Evolutionary conservation across 148 eudicot genomes (phyloP), one percentile per base, ranked within the genome.

Genomic region (Diospyros lotus): DNA sequence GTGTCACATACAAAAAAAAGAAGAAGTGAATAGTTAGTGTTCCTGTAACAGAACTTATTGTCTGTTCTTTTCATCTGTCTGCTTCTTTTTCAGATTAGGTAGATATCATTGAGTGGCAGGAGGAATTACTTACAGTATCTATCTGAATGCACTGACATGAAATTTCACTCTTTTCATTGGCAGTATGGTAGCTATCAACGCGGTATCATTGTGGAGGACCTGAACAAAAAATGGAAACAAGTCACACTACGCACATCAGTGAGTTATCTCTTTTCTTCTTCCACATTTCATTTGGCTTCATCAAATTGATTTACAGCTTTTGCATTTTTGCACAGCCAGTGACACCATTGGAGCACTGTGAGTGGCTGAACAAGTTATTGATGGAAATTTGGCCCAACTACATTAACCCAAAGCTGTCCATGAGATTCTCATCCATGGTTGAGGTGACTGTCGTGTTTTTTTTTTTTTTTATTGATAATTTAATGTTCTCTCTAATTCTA

Each of bases 301-400:
- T 43, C 1, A 44, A 14, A 18, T 62, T 69, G 65, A 66, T 48
- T 71, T 17, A 39, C 60, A 66, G 18, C 64, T 14, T 52, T 44
- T 77, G 55, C 44, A 11, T 68, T 67, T 38, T 68, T 83, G 39
- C 70, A 44, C 88, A 96, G 99, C 91, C 95, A 60, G 82, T 80
- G 55, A 96, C 99, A 71, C 93, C 99, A 43, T 70, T 91, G 86
- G 99, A 96, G 79, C 95, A 91, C 75, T 96, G 97, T 80, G 93
- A 91, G 78, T 96, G 99, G 99, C 86, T 96, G 77, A 93, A 93
- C 88, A 96, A 89, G 88, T 86, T 96, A 76, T 71, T 96, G 69
- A 77, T 78, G 75, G 94, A 91, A 75, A 76, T 96, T 74, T 96
- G 99, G 99, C 86, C 94, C 48, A 81, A 84, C 70, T 96, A 80